A percentile compares a stretch with the other conserved stretches of the same genome.
Conservation (phyloP, 176 grass and related monocot species). For the Tillandsia leiboldiana region DNA sequence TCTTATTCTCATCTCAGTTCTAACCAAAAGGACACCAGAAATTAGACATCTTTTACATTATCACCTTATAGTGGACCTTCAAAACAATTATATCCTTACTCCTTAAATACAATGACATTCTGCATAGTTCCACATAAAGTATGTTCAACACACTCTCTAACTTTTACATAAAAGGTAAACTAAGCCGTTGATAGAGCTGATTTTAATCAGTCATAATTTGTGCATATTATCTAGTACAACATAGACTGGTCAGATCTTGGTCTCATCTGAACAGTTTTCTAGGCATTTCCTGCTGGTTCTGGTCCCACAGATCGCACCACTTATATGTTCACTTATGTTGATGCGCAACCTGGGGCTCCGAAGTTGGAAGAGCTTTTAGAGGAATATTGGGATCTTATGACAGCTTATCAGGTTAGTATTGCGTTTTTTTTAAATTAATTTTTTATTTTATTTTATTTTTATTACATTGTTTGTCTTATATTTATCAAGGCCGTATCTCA, state of each 20-base stretch:
- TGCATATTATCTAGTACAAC: background rate
- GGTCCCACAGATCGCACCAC: constrained; percentile 70
- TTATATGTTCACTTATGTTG: constrained; percentile 98
- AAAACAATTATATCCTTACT: too few species aligned
- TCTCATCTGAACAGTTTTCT: constrained; percentile 23
- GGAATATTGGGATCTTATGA: constrained; percentile 80
- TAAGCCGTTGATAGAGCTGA: too few species aligned
- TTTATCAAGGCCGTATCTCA: too few species aligned
- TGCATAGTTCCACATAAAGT: too few species aligned
- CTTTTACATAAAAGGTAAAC: too few species aligned
- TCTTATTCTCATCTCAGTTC: background rate
- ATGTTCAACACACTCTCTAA: too few species aligned
- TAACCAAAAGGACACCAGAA: background rate
- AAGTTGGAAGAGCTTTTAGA: constrained; percentile 87
- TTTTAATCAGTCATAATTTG: too few species aligned
- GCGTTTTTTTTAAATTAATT: background rate
- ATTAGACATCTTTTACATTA: background rate
- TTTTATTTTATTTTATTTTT: constrained; percentile 3
- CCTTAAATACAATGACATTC: too few species aligned
- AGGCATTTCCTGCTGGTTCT: constrained; percentile 95
- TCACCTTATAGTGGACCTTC: background rate
- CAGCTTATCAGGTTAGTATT: constrained; percentile 61
- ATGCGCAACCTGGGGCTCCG: constrained; percentile 52
- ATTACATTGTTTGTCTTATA: background rate
- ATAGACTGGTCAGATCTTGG: background rate